A percentile compares a stretch with the other conserved stretches of the same genome.
These are phyloP conservation scores for Lepiota subincarnata DNA, from an alignment of 768 basidiomycete genomes.

Conservation along the genomic window DNA sequence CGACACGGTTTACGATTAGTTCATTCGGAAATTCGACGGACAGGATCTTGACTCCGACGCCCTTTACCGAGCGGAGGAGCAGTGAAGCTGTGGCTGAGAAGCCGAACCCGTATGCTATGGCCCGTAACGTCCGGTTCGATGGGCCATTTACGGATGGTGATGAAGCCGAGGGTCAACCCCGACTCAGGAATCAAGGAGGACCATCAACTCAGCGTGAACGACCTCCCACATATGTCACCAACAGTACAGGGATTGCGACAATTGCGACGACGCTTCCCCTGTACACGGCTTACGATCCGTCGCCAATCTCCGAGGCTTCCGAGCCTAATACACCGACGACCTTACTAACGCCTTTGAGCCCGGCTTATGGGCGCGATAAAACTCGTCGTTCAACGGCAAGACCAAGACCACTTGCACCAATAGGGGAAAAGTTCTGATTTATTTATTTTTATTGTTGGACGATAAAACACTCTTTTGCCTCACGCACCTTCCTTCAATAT, in stretches of 20 bases:
- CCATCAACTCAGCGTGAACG: background rate
- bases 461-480: background rate
- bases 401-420: background rate
- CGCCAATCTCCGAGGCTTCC: constrained; percentile 3
- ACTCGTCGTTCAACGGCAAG: background rate
- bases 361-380: background rate
- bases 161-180: background rate
- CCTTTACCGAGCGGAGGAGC: background rate
- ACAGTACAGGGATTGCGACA: background rate
- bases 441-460: background rate
- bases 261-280: constrained; percentile 3
- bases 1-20: background rate
- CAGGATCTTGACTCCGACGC: background rate
- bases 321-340: background rate
- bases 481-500: background rate
- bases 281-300: constrained; percentile 2
- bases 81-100: background rate
- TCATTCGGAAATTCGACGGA: background rate
- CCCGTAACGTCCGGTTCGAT: background rate
- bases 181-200: background rate
- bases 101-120: background rate
- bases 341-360: background rate
- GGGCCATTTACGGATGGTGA: background rate
- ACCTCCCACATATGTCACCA: constrained; percentile 4
- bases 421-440: constrained; percentile 2